Evolutionary conservation across 2,329 filamentous ascomycete species (phyloP).

Genomic region (Hypoxylon rubiginosum): DNA sequence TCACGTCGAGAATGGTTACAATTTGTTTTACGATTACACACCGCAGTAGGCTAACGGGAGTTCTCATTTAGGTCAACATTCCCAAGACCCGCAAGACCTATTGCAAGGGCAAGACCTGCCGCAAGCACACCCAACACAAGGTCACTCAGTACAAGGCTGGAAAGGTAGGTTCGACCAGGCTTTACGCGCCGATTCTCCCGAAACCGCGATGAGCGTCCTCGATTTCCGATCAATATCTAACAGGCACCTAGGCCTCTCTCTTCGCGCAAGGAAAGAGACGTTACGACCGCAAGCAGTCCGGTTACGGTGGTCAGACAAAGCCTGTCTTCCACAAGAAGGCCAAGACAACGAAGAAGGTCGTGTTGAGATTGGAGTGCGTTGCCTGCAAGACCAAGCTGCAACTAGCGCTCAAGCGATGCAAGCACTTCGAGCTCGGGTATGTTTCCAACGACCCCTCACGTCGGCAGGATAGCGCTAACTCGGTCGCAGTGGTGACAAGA

Average conservation of each 20-base stretch:
- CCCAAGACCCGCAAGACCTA: constrained; percentile 98
- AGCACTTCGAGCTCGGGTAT: constrained; percentile 99
- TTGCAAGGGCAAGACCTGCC: constrained; percentile 97
- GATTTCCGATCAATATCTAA: constrained; percentile 27
- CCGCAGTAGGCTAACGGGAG: constrained; percentile 26
- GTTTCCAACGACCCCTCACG: constrained; percentile 55
- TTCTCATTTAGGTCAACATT: constrained; percentile 84
- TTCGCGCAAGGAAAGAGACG: constrained; percentile 99
- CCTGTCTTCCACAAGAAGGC: constrained; percentile 99
- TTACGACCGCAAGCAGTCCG: constrained; percentile 99
- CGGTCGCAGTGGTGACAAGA: constrained; percentile 94
- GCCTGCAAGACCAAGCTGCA: constrained; percentile 98
- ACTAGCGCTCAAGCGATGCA: constrained; percentile 99
- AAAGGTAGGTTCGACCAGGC: constrained; percentile 28
- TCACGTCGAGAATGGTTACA: constrained; percentile 10
- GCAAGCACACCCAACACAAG: constrained; percentile 91
- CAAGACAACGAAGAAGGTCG: constrained; percentile 99
- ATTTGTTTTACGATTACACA: constrained; percentile 10
- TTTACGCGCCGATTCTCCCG: constrained; percentile 5
- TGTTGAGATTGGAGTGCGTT: constrained; percentile 97
- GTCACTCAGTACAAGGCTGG: constrained; percentile 85
- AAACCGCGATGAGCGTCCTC: constrained; percentile 5
- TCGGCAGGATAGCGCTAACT: constrained; percentile 56
- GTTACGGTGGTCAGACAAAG: constrained; percentile 99
- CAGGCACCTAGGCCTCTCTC: constrained; percentile 76